Percentiles rank a stretch among this genome's conserved stretches.
These are phyloP conservation scores for Nicotiana rustica DNA, from an alignment of 305 asterid genomes.

Conservation along the genomic window DNA sequence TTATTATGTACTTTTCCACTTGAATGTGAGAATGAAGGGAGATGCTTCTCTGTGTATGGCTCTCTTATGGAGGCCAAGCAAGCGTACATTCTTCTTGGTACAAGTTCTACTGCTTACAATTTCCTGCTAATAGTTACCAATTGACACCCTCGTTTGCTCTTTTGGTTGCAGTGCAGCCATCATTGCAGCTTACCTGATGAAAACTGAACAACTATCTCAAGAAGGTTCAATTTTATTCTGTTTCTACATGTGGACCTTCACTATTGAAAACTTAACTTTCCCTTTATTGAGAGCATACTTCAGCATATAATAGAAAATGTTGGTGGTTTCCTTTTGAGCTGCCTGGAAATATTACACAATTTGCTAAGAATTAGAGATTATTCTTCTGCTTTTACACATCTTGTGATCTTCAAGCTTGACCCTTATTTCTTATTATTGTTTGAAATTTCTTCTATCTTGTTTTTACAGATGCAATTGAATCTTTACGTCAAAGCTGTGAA, in stretches of 20 bases:
- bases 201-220: slow-evolving; percentile 79
- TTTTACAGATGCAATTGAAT: slow-evolving; percentile 81
- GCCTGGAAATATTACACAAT: slow-evolving; percentile 1
- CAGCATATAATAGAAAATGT: slow-evolving; percentile 30
- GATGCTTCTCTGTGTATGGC: neutral
- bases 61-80: slow-evolving; percentile 6
- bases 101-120: neutral
- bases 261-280: slow-evolving; percentile 37
- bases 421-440: slow-evolving; percentile 36
- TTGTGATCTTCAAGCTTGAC: slow-evolving; percentile 26
- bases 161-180: slow-evolving; percentile 94
- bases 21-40: neutral
- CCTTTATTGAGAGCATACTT: slow-evolving; percentile 30
- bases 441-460: slow-evolving; percentile 24
- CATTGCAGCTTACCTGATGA: slow-evolving; percentile 93
- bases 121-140: slow-evolving; percentile 54
- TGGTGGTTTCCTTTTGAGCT: slow-evolving; percentile 27
- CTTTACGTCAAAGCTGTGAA: slow-evolving; percentile 79
- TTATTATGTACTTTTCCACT: slow-evolving; percentile 18
- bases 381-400: slow-evolving; percentile 27
- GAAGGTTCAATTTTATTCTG: slow-evolving; percentile 64
- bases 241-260: slow-evolving; percentile 38
- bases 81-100: slow-evolving; percentile 15
- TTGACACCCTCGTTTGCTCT: slow-evolving; percentile 72
- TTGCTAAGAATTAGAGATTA: slow-evolving; percentile 30